Evolutionary conservation across 805 yeast species (phyloP).

Genomic region (Candida boleticola): DNA sequence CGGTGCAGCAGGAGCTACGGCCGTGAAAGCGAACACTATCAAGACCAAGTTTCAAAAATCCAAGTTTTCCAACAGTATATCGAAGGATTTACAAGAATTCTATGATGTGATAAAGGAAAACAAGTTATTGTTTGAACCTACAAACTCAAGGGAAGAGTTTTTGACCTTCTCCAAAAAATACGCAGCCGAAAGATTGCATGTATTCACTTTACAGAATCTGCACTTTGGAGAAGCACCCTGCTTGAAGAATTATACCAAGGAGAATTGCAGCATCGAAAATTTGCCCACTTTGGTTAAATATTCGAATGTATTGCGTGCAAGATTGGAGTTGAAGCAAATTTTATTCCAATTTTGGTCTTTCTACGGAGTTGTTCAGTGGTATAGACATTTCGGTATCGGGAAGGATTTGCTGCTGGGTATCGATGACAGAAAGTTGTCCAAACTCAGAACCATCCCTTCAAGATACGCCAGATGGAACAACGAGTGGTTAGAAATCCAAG

Average conservation of each 20-base stretch:
- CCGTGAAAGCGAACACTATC: constrained; percentile 16
- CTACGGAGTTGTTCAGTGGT: constrained; percentile 38
- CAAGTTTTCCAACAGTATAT: constrained; percentile 14
- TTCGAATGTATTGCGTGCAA: constrained; percentile 32
- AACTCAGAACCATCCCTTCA: constrained; percentile 26
- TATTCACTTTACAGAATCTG: constrained; percentile 30
- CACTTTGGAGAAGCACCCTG: constrained; percentile 38
- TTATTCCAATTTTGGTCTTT: constrained; percentile 43
- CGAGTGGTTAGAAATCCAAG: constrained; percentile 14
- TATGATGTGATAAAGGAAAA: constrained; percentile 24
- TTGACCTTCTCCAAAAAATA: constrained; percentile 16
- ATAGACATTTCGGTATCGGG: constrained; percentile 30
- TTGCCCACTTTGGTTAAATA: constrained; percentile 24
- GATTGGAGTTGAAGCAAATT: constrained; percentile 39
- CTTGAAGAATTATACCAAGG: constrained; percentile 24
- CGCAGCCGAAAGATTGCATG: constrained; percentile 22
- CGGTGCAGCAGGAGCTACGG: constrained; percentile 11
- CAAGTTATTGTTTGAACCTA: constrained; percentile 39
- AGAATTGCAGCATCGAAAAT: constrained; percentile 12
- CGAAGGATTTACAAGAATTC: constrained; percentile 16
- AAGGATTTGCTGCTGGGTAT: constrained; percentile 31
- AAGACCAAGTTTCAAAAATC: constrained; percentile 16
- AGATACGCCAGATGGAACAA: constrained; percentile 18
- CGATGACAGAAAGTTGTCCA: constrained; percentile 23
- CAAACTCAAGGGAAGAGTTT: constrained; percentile 14